These are phyloP conservation scores for Eucalyptus camaldulensis DNA, from an alignment of 345 rosid genomes.

Conservation along the genomic window DNA sequence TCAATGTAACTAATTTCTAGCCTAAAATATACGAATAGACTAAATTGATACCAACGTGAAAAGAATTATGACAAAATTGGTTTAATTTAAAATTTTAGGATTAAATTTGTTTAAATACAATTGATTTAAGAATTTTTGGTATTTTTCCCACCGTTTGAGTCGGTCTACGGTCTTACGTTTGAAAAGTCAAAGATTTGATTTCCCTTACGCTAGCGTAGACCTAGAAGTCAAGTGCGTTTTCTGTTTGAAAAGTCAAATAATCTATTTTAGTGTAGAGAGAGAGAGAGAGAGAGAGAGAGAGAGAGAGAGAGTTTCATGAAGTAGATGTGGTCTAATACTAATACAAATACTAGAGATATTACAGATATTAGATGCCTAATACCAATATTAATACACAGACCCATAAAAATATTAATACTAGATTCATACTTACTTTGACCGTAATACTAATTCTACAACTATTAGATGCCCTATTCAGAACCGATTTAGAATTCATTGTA, in stretches of 20 bases:
- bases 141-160: too few relatives aligned
- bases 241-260: not conserved
- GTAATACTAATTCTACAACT: too few relatives aligned
- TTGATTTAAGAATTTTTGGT: too few relatives aligned
- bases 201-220: not conserved
- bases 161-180: too few relatives aligned
- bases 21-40: not conserved
- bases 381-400: not conserved
- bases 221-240: not conserved
- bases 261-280: not conserved
- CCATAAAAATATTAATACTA: not conserved
- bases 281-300: not conserved
- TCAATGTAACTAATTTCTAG: too few relatives aligned
- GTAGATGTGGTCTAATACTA: too few relatives aligned
- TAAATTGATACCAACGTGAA: too few relatives aligned
- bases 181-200: not conserved
- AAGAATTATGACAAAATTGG: too few relatives aligned
- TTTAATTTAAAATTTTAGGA: too few relatives aligned
- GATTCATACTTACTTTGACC: not conserved
- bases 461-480: too few relatives aligned
- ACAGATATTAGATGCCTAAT: not conserved
- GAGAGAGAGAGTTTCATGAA: not conserved
- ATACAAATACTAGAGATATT: not conserved
- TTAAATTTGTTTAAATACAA: too few relatives aligned
- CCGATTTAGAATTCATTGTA: too few relatives aligned